phyloP scores from a whole-genome alignment of 2,329 filamentous ascomycete genomes.

The Claviceps sp. region DNA sequence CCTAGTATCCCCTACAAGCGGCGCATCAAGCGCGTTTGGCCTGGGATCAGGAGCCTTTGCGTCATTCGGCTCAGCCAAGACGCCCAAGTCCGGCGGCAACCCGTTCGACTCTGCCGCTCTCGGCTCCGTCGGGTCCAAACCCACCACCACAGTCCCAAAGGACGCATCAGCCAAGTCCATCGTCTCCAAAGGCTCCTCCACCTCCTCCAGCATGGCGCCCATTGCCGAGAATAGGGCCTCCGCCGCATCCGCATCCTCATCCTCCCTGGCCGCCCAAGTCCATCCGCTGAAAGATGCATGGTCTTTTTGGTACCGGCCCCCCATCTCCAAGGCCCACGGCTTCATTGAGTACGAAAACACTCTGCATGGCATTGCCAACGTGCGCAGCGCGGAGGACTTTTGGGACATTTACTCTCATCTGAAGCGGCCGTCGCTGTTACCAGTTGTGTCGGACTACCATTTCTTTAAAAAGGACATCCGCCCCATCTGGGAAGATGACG shows the following conservation, averaged over 20 bases:
- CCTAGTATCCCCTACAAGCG: conserved; percentile 30
- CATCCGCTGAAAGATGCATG: conserved; percentile 67
- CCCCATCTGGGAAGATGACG: conserved; percentile 96
- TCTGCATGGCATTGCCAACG: conserved; percentile 70
- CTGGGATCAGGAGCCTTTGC: conserved; percentile 92
- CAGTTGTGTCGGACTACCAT: conserved; percentile 92
- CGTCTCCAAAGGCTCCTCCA: conserved; percentile 16
- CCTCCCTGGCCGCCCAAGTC: conserved; percentile 28
- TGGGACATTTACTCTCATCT: conserved; percentile 81
- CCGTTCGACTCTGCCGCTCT: conserved; percentile 60
- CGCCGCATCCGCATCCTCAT: conserved; percentile 5
- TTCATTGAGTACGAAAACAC: conserved; percentile 93
- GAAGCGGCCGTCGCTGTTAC: conserved; percentile 75
- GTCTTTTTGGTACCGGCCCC: conserved; percentile 95
- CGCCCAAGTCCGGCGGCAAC: conserved; percentile 71
- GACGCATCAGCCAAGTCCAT: conserved; percentile 16
- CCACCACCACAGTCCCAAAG: conserved; percentile 15
- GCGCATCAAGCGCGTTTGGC: conserved; percentile 79
- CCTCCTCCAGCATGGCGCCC: conserved; percentile 26
- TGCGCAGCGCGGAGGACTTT: conserved; percentile 78
- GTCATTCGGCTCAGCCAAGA: conserved; percentile 70
- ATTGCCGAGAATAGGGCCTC: conserved; percentile 28
- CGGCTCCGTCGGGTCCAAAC: conserved; percentile 26
- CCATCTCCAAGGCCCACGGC: conserved; percentile 85
- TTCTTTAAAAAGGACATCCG: conserved; percentile 94